Percentiles rank a stretch among this genome's conserved stretches.
phyloP scores from a whole-genome alignment of 176 grass and related monocot genomes.

The Luzula sylvatica region DNA sequence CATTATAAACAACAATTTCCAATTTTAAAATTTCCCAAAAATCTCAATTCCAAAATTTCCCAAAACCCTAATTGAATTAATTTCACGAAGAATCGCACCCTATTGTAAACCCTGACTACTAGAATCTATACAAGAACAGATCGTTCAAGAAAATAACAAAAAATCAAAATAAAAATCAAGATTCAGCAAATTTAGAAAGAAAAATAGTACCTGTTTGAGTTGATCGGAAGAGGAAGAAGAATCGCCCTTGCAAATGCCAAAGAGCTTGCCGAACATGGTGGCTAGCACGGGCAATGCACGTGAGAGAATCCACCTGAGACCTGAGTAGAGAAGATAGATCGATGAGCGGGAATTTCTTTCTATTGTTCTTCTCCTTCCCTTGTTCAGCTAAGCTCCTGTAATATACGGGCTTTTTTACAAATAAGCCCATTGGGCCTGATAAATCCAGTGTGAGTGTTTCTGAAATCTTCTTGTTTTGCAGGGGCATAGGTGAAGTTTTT shows the following conservation, averaged over 20 bases:
- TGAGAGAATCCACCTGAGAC: background rate
- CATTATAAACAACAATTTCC: background rate
- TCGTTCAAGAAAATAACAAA: background rate
- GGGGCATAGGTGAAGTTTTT: too few species aligned
- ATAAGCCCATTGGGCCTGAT: too few species aligned
- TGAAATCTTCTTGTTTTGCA: too few species aligned
- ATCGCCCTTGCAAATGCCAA: conserved; percentile 17
- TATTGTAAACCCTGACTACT: background rate
- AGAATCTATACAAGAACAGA: background rate
- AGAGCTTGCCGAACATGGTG: conserved; percentile 27
- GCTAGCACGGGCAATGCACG: background rate
- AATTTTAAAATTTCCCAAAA: background rate
- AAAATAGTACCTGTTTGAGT: conserved; percentile 20
- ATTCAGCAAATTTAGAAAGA: background rate
- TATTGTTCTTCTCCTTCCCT: background rate
- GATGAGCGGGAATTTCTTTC: background rate
- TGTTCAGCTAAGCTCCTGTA: background rate
- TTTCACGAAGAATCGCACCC: background rate
- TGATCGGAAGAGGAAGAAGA: conserved; percentile 15
- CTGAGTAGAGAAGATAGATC: background rate
- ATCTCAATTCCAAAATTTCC: background rate
- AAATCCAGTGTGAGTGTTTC: too few species aligned
- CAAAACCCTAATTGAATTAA: conserved; percentile 13
- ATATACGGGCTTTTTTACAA: too few species aligned
- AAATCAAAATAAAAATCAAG: background rate